Percentiles rank a stretch among this genome's conserved stretches.
phyloP scores from a whole-genome alignment of 768 basidiomycete species.

The Paxillus rubicundulus region DNA sequence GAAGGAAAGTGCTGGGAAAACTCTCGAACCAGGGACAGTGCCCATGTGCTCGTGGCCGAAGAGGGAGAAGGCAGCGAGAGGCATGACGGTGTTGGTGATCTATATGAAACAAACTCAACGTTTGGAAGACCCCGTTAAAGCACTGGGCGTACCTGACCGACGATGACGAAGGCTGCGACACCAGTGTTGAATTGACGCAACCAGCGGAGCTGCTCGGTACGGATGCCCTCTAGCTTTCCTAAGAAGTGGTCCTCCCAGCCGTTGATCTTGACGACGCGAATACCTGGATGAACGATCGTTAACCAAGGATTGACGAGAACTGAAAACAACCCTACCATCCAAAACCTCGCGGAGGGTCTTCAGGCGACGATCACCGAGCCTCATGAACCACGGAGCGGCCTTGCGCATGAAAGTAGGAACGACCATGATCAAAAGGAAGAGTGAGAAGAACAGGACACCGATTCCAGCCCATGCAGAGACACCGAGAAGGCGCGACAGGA shows the following conservation, averaged over 20 bases:
- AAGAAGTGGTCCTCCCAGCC: constrained; percentile 26
- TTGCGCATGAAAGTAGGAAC: constrained; percentile 33
- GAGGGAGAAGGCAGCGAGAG: constrained; percentile 31
- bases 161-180: constrained; percentile 23
- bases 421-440: constrained; percentile 27
- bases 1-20: constrained; percentile 31
- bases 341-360: constrained; percentile 28
- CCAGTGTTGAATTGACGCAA: constrained; percentile 25
- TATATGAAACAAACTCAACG: constrained; percentile 7
- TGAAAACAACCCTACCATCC: constrained; percentile 17
- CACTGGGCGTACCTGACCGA: constrained; percentile 19
- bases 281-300: constrained; percentile 9
- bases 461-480: constrained; percentile 29
- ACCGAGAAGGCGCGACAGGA: constrained; percentile 27
- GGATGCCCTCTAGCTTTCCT: constrained; percentile 21
- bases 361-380: constrained; percentile 26
- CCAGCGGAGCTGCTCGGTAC: constrained; percentile 23
- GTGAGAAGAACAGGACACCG: constrained; percentile 23
- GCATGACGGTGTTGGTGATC: constrained; percentile 29
- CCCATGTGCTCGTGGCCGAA: constrained; percentile 30
- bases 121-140: neutral
- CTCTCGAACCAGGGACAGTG: constrained; percentile 12
- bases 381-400: constrained; percentile 28
- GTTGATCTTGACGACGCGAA: constrained; percentile 28
- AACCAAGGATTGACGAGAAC: neutral